Conservation (phyloP, 2,329 filamentous ascomycete genomes). For the Penicillium sp. region DNA sequence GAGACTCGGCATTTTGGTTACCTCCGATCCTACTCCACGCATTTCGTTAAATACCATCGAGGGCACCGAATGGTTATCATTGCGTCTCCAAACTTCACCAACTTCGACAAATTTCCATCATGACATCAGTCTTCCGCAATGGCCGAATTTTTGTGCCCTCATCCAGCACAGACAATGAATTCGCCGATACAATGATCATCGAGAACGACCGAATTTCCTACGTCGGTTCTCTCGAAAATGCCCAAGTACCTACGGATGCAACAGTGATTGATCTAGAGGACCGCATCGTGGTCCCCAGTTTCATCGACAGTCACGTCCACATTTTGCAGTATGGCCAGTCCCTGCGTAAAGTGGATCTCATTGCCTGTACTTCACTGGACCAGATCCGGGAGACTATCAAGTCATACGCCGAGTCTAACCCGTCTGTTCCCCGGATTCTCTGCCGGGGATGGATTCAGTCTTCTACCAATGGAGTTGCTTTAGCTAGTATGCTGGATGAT, state of each 20-base stretch:
- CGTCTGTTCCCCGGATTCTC: constrained; percentile 42
- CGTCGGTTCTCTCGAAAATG: constrained; percentile 38
- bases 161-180: constrained; percentile 15
- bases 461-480: constrained; percentile 46
- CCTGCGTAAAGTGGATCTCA: constrained; percentile 46
- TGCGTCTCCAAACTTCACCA: neutral
- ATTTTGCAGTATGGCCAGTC: constrained; percentile 52
- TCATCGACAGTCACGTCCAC: constrained; percentile 54
- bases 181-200: constrained; percentile 41
- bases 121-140: constrained; percentile 33
- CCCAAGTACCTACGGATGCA: constrained; percentile 20
- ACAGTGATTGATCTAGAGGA: constrained; percentile 36
- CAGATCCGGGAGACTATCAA: constrained; percentile 47
- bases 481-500: constrained; percentile 50
- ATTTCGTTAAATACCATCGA: constrained; percentile 9
- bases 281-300: constrained; percentile 46
- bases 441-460: constrained; percentile 53
- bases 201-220: constrained; percentile 43
- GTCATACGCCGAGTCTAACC: constrained; percentile 42
- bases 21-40: constrained; percentile 3
- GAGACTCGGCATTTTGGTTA: constrained; percentile 1
- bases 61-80: neutral
- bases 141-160: constrained; percentile 34
- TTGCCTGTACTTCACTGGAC: constrained; percentile 42
- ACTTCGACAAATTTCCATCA: constrained; percentile 1